Evolutionary conservation across 2,329 filamentous ascomycete genomes (phyloP), one percentile per base, ranked within the genome.

Genomic region (Dothideomycetes sp.): DNA sequence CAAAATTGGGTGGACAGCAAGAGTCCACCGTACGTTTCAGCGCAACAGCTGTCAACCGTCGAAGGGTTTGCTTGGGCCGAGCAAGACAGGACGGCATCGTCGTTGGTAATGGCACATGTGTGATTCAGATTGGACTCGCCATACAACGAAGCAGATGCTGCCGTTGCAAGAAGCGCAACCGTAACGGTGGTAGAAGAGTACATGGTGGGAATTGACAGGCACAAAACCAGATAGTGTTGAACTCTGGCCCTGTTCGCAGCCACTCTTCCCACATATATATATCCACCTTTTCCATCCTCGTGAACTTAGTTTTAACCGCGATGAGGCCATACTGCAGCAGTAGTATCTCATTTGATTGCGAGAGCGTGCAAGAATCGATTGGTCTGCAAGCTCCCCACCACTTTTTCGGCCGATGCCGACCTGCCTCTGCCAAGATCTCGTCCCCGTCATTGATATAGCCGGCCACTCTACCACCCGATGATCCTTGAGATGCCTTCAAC

Each of bases 1-100:
- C 78, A 82, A 57, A 76, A 78, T 48, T 81, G 77, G 0, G 78
- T 82, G 42, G 63, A 64, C 3, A 82, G 63, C 50, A 81, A 53
- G 4, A 82, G 64, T 4, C 78, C 78, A 19, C 78, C 78, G 49
- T 64, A 80, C 0, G 78, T 81, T 62, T 82, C 78, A 12, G 67
- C 67, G 51, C 78, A 82, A 65, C 78, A 82, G 1, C 71, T 71
- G 52, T 82, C 76, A 23, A 74, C 70, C 13, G 27, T 46, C 5
- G 29, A 28, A 8, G 54, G 64, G 17, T 60, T 57, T 5, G 69
- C 71, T 2, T 58, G 53, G 15, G 58, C 49, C 1, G 69, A 72
- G 58, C 73, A 76, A 1, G 72, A 76, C 22, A 71, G 60, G 48
- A 51, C 41, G 20, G 45, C 22, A 20, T 47, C 45, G 37, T 49